phyloP scores from a whole-genome alignment of 305 asterid genomes.

The Rubia peregrina region DNA sequence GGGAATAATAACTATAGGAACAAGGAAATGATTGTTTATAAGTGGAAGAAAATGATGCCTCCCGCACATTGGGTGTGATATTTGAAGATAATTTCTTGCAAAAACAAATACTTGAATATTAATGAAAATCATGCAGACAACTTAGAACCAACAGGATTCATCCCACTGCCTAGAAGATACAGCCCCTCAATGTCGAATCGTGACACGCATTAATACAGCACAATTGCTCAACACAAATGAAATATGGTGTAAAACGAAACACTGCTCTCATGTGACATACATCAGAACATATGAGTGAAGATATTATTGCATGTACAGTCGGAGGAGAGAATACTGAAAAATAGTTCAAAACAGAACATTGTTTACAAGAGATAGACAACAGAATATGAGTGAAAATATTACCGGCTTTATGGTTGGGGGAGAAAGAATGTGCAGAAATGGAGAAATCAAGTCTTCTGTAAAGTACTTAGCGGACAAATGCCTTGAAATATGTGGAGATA shows the following conservation, averaged over 20 bases:
- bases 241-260: neutral
- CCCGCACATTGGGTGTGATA: neutral
- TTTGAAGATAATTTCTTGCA: neutral
- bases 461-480: slow-evolving; percentile 76
- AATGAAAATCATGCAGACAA: neutral
- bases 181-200: neutral
- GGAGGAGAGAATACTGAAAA: slow-evolving; percentile 46
- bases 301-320: slow-evolving; percentile 72
- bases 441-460: slow-evolving; percentile 77
- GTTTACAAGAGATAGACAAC: neutral
- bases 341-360: neutral
- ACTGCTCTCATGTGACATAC: neutral
- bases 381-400: slow-evolving; percentile 20
- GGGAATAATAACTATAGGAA: neutral
- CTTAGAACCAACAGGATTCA: neutral
- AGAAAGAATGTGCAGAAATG: slow-evolving; percentile 71
- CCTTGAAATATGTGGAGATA: slow-evolving; percentile 77
- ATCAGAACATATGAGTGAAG: neutral
- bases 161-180: neutral
- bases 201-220: neutral
- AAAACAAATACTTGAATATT: slow-evolving; percentile 1
- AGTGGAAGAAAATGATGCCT: neutral
- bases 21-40: neutral
- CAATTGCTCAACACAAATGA: neutral
- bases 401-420: slow-evolving; percentile 92